Percentiles rank a stretch among this genome's conserved stretches.
These are phyloP conservation scores for Daldinia concentrica DNA, from an alignment of 495 filamentous ascomycete species.

Conservation along the genomic window DNA sequence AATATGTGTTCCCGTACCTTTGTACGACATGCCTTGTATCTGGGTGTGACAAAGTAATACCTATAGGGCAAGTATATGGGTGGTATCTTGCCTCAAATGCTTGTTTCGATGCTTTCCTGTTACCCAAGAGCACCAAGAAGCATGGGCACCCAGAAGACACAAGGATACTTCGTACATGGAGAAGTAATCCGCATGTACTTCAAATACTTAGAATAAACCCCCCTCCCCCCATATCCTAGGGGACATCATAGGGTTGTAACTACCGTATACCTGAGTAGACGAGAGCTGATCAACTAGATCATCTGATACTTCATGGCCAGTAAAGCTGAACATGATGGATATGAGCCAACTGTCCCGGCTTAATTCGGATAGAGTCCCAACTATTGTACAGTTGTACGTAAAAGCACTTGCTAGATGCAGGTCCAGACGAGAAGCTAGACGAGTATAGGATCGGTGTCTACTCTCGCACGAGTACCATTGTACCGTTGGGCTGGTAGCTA, in stretches of 20 bases:
- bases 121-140: background rate
- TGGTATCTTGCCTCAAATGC: slow-evolving; percentile 37
- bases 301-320: slow-evolving; percentile 40
- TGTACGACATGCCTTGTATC: slow-evolving; percentile 30
- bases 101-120: slow-evolving; percentile 27
- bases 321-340: slow-evolving; percentile 40
- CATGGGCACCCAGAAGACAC: background rate
- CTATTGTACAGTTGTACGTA: slow-evolving; percentile 37
- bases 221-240: slow-evolving; percentile 13
- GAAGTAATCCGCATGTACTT: slow-evolving; percentile 23
- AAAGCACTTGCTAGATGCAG: slow-evolving; percentile 33
- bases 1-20: slow-evolving; percentile 16
- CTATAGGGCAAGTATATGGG: slow-evolving; percentile 43
- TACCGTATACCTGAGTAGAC: slow-evolving; percentile 24
- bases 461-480: slow-evolving; percentile 2
- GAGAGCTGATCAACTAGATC: slow-evolving; percentile 44
- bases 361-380: slow-evolving; percentile 39
- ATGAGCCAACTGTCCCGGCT: slow-evolving; percentile 35
- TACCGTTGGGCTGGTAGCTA: slow-evolving; percentile 1
- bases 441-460: slow-evolving; percentile 7
- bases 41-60: slow-evolving; percentile 36
- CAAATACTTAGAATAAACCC: slow-evolving; percentile 32
- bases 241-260: slow-evolving; percentile 37
- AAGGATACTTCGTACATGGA: slow-evolving; percentile 3
- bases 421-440: slow-evolving; percentile 18